Percentiles rank a stretch among this genome's conserved stretches.
Conservation (phyloP, 2,329 filamentous ascomycete species). For the Aspergillus arachidicola region DNA sequence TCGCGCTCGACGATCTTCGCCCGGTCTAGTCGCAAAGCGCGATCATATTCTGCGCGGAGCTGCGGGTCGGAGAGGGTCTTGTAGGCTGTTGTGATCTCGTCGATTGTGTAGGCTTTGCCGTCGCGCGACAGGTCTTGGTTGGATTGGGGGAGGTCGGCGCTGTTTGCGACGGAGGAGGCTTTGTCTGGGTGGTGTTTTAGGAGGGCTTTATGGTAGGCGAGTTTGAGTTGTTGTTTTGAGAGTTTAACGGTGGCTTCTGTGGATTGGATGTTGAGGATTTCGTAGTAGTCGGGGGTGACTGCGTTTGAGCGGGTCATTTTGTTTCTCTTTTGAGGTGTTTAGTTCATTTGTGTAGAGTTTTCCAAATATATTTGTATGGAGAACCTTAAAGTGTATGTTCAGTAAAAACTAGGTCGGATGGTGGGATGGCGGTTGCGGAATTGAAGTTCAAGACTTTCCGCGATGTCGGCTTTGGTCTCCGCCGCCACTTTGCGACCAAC, state of each 20-base stretch:
- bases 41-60: slow-evolving; percentile 54
- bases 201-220: slow-evolving; percentile 60
- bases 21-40: slow-evolving; percentile 40
- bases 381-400: not conserved
- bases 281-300: slow-evolving; percentile 36
- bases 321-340: not conserved
- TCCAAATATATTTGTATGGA: not conserved
- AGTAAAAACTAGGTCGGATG: not conserved
- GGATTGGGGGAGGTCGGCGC: slow-evolving; percentile 5
- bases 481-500: not conserved
- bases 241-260: slow-evolving; percentile 24
- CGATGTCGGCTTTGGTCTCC: not conserved
- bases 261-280: slow-evolving; percentile 43
- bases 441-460: not conserved
- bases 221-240: slow-evolving; percentile 50
- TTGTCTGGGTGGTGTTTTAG: slow-evolving; percentile 64
- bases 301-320: slow-evolving; percentile 21
- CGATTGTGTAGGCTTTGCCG: slow-evolving; percentile 47
- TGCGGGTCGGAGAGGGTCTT: slow-evolving; percentile 52
- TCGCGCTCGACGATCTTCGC: slow-evolving; percentile 25
- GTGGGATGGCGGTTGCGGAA: not conserved
- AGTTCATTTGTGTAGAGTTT: not conserved
- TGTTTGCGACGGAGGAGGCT: slow-evolving; percentile 22
- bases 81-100: slow-evolving; percentile 63
- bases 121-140: not conserved